phyloP scores from a whole-genome alignment of 441 rosid species.

The Jatropha multifida region DNA sequence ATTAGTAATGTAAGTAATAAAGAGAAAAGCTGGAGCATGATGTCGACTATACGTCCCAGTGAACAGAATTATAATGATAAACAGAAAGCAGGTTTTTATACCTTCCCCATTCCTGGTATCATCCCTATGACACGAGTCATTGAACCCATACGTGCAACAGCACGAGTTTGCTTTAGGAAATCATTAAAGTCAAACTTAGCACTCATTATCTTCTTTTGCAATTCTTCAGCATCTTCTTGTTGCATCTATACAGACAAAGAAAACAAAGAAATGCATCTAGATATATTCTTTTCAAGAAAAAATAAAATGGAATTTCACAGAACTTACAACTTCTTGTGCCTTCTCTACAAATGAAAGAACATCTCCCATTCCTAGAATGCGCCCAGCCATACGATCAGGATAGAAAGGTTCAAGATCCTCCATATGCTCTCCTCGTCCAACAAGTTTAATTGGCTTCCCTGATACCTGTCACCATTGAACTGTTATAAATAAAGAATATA shows the following conservation, averaged over 20 bases:
- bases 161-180: slow-evolving; percentile 91
- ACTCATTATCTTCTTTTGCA: slow-evolving; percentile 98
- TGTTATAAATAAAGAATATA: slow-evolving; percentile 10
- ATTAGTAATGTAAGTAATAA: neutral
- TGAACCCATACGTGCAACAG: slow-evolving; percentile 98
- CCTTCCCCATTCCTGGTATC: slow-evolving; percentile 99
- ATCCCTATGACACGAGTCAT: slow-evolving; percentile 92
- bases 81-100: slow-evolving; percentile 28
- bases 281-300: slow-evolving; percentile 7
- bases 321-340: slow-evolving; percentile 95
- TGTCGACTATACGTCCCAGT: neutral
- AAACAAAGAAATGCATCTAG: slow-evolving; percentile 11
- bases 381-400: slow-evolving; percentile 97
- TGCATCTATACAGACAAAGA: slow-evolving; percentile 58
- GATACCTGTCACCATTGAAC: slow-evolving; percentile 60
- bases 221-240: slow-evolving; percentile 96
- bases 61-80: neutral
- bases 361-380: slow-evolving; percentile 98
- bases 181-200: slow-evolving; percentile 98
- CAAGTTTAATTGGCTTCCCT: slow-evolving; percentile 94
- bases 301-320: slow-evolving; percentile 15
- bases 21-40: neutral
- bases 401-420: slow-evolving; percentile 99
- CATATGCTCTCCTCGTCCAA: slow-evolving; percentile 96
- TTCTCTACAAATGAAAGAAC: slow-evolving; percentile 97